Percentiles rank a stretch among this genome's conserved stretches.
phyloP scores from a whole-genome alignment of 2,329 filamentous ascomycete species.

The Fusarium heterosporum region DNA sequence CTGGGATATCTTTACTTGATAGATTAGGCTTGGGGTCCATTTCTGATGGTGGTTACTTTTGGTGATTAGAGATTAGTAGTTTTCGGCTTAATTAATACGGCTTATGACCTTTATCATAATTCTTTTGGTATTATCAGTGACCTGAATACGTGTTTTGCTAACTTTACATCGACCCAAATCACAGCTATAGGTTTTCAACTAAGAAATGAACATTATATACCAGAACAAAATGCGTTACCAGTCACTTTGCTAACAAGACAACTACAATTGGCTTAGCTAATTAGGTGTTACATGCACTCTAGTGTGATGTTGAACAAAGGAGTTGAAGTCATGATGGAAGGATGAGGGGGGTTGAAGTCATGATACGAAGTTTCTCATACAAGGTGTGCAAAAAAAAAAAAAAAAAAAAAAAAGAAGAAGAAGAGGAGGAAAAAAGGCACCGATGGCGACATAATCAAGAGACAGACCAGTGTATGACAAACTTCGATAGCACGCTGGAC shows the following conservation, averaged over 20 bases:
- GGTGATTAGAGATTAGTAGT: constrained; percentile 40
- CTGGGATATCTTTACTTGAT: constrained; percentile 24
- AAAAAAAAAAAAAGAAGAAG: too few relatives aligned
- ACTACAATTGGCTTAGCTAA: too few relatives aligned
- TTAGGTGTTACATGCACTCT: too few relatives aligned
- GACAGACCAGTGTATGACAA: too few relatives aligned
- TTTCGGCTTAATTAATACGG: constrained; percentile 40
- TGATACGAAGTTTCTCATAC: not conserved
- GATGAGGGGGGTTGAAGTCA: not conserved
- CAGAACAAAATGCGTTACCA: too few relatives aligned
- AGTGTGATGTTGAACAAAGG: not conserved
- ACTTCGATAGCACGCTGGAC: not conserved
- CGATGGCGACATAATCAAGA: too few relatives aligned
- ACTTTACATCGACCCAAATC: not conserved
- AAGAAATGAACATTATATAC: too few relatives aligned
- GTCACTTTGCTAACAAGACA: not conserved
- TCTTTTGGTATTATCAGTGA: not conserved
- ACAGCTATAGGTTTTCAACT: too few relatives aligned
- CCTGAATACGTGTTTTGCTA: not conserved
- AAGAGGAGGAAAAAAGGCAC: too few relatives aligned
- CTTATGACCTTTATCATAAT: constrained; percentile 26
- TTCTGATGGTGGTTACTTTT: constrained; percentile 38
- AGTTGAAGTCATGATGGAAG: not conserved
- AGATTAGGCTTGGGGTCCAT: constrained; percentile 29
- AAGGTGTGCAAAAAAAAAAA: not conserved